These are phyloP conservation scores for Penicillium sp. DNA, from an alignment of 2,329 filamentous ascomycete genomes.

Conservation along the genomic window DNA sequence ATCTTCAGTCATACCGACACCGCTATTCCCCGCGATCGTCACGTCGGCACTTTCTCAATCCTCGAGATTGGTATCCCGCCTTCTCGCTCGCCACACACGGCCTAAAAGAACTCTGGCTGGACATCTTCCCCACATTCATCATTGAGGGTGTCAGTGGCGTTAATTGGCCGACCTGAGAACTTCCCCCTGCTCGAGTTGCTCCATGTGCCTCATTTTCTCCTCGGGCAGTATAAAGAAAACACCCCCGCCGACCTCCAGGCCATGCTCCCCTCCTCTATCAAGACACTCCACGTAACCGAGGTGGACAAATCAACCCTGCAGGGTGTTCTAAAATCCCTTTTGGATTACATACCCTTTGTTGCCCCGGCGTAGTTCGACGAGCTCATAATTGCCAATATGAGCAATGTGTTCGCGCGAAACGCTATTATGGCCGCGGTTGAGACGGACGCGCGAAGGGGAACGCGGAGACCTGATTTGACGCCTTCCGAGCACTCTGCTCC, in stretches of 20 bases:
- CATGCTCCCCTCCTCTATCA: not conserved
- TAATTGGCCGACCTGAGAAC: not conserved
- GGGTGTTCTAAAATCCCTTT: not conserved
- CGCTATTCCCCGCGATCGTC: no score
- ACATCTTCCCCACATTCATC: not conserved
- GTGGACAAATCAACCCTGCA: not conserved
- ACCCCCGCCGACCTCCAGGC: not conserved
- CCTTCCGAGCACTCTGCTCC: not conserved
- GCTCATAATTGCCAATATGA: no score
- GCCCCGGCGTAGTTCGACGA: not conserved
- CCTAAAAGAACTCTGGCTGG: no score
- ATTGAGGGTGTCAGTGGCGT: not conserved
- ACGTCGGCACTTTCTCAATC: no score
- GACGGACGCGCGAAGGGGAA: not conserved
- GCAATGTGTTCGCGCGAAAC: not conserved
- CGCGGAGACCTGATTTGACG: not conserved
- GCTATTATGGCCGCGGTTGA: not conserved
- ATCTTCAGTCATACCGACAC: no score
- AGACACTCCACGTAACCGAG: not conserved
- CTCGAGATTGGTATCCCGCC: no score
- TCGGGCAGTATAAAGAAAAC: not conserved
- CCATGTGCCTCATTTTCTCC: not conserved
- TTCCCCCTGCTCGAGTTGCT: not conserved
- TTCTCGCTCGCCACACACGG: no score
- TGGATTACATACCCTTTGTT: not conserved